Base-by-base conservation (phyloP, 495 filamentous ascomycete genomes). In the Platismatia glauca region DNA sequence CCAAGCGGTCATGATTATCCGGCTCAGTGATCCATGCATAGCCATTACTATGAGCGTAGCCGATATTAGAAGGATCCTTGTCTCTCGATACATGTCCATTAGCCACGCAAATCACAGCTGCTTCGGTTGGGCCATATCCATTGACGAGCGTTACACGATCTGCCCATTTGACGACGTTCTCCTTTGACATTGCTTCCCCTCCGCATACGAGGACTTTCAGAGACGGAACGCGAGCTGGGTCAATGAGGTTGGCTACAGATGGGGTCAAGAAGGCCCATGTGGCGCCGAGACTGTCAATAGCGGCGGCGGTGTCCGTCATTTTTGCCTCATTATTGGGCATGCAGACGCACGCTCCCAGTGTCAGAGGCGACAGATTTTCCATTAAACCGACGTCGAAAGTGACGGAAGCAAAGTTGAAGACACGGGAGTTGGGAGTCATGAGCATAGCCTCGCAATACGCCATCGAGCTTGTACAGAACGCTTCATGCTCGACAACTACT, bases 41-140 rank as follows among this genome's bases (percentile, higher is more conserved):
- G 48, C 75, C 55, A 72, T 70, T 58, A 69, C 79, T 71, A 61
- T 78, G 50, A 64, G 76, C 68, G 72, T 76, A 71, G 0, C 84
- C 82, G 58, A 86, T 81, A 62, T 72, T 78, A 33, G 71, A 71
- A 0, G 83, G 57, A 29, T 68, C 55, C 24, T 55, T 60, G 3
- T 60, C 37, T 34, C 48, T 29, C 9, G 67, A 60, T 33, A 64
- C 56, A 53, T 73, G 71, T 22, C 59, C 62, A 58, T 68, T 72
- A 0, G 68, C 67, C 11, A 71, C 71, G 0, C 70, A 66, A 5
- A 72, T 71, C 33, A 78, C 71, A 58, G 67, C 65, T 59, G 74
- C 77, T 66, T 87, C 85, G 0, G 78, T 81, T 4, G 84, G 84
- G 1, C 84, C 84, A 59, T 87, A 87, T 0, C 74, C 81, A 62